These are phyloP conservation scores for Boletus pseudopeckii DNA, from an alignment of 768 basidiomycete species.

Conservation along the genomic window DNA sequence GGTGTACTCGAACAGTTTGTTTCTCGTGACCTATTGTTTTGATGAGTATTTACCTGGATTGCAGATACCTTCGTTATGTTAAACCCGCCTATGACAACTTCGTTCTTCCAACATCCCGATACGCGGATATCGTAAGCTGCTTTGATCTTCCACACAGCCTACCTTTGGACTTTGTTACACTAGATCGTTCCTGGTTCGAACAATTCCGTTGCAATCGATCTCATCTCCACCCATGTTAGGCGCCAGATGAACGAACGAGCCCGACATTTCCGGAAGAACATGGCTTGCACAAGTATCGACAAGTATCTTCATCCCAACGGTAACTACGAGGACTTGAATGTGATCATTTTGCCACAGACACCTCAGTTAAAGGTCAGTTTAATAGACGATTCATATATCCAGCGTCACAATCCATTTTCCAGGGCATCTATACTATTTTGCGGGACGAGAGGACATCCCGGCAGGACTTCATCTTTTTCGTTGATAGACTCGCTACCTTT, in stretches of 20 bases:
- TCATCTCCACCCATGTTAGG: slow-evolving; percentile 88
- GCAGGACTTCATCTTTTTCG: slow-evolving; percentile 92
- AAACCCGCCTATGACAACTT: slow-evolving; percentile 95
- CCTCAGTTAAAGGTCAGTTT: slow-evolving; percentile 68
- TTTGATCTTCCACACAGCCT: neutral
- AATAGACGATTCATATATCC: neutral
- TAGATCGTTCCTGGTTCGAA: slow-evolving; percentile 95
- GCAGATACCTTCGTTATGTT: slow-evolving; percentile 90
- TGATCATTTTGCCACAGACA: slow-evolving; percentile 72
- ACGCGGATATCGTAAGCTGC: slow-evolving; percentile 78
- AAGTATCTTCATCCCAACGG: slow-evolving; percentile 37
- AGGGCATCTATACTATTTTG: slow-evolving; percentile 90
- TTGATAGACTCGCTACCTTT: slow-evolving; percentile 80
- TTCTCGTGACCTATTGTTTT: neutral
- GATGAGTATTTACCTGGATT: slow-evolving; percentile 1
- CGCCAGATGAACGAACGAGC: slow-evolving; percentile 80
- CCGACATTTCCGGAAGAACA: slow-evolving; percentile 65
- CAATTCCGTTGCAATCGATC: slow-evolving; percentile 87
- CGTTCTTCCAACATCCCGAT: slow-evolving; percentile 79
- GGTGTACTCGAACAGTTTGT: slow-evolving; percentile 87
- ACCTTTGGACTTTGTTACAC: neutral
- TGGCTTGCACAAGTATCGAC: slow-evolving; percentile 51
- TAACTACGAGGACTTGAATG: slow-evolving; percentile 44
- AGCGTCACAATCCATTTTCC: neutral
- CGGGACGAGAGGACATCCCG: slow-evolving; percentile 66